Evolutionary conservation across 352 stramenopile species (phyloP), one percentile per base, ranked within the genome.

Genomic region (Globisporangium heterothallicum): DNA sequence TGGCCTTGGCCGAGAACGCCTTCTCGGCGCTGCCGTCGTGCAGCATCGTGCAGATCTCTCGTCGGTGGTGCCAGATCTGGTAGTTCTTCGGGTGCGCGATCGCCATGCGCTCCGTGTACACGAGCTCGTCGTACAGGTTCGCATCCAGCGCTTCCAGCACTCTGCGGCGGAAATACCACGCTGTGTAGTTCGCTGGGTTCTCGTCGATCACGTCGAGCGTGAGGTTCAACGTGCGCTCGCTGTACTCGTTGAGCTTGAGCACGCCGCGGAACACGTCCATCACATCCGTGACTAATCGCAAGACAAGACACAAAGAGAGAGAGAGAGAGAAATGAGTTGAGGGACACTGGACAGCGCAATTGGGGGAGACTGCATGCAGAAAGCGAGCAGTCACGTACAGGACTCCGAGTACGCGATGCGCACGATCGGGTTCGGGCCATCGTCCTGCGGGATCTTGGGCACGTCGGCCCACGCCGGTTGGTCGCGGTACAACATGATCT

Each of bases 151-250:
- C 74, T 49, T 88, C 78, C 43, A 99, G 71, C 55, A 85, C 95
- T 53, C 82, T 59, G n/a, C 96, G 77, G 12, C 96, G 88, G 75
- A 95, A 98, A 60, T 92, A 72, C 97, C 97, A 99, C 36, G 96
- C 94, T n/a, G 96, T 99, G 72, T 99, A 99, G 79, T 99, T 98
- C 25, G 96, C 95, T 3, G 96, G 78, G 70, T 99, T 99, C 30
- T 82, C 79, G 59, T 98, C 73, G 32, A 99, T 88, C 60, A 98
- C 94, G 40, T 90, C 68, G 12, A 84, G 73, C 6, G 96, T 98
- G 16, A 99, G 72, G 45, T 77, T 58, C 48, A 99, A 78, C 24
- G 92, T 89, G 53, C 96, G 86, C 58, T 93, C 70, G 54, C 75
- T 94, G 53, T 79, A 80, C 79, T 99, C 96, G 49, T 97, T 92